Evolutionary conservation across 371 early-diverging fungal species (phyloP).

Genomic region (Apophysomyces elegans): DNA sequence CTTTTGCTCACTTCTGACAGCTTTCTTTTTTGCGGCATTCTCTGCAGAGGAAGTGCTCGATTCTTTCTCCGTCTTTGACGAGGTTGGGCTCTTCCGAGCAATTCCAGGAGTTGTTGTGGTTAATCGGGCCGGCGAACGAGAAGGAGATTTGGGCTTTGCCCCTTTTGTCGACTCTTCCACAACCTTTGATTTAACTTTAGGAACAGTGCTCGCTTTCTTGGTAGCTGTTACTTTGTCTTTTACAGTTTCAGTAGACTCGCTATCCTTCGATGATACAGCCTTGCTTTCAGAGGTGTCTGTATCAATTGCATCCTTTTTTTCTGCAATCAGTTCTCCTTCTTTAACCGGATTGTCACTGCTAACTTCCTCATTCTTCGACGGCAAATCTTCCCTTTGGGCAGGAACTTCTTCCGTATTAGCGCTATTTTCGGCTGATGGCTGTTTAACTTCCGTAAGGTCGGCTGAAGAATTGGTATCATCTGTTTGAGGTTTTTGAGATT

Average conservation of each 20-base stretch:
- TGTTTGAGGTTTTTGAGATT: too few species aligned
- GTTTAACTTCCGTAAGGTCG: neutral
- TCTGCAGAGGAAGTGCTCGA: constrained; percentile 10
- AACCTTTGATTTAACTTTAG: neutral
- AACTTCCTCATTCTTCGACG: neutral
- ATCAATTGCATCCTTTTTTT: neutral
- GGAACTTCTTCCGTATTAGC: neutral
- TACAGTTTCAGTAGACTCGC: constrained; percentile 1
- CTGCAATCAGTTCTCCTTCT: too few species aligned
- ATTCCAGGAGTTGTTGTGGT: neutral
- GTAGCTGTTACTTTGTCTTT: neutral
- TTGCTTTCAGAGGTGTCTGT: neutral
- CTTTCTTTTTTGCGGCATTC: constrained; percentile 3
- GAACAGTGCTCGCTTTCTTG: neutral
- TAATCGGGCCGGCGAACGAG: constrained; percentile 18
- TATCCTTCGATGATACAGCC: neutral
- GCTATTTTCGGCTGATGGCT: neutral
- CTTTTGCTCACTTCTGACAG: constrained; percentile 12
- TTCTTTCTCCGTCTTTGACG: constrained; percentile 9
- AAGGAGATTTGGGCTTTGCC: constrained; percentile 21
- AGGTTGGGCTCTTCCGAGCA: constrained; percentile 3
- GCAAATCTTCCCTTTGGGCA: too few species aligned
- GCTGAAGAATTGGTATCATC: too few species aligned
- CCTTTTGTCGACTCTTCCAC: neutral
- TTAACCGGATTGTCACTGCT: neutral